Conservation (phyloP, 2,329 filamentous ascomycete genomes). For the Ascochyta pisi region DNA sequence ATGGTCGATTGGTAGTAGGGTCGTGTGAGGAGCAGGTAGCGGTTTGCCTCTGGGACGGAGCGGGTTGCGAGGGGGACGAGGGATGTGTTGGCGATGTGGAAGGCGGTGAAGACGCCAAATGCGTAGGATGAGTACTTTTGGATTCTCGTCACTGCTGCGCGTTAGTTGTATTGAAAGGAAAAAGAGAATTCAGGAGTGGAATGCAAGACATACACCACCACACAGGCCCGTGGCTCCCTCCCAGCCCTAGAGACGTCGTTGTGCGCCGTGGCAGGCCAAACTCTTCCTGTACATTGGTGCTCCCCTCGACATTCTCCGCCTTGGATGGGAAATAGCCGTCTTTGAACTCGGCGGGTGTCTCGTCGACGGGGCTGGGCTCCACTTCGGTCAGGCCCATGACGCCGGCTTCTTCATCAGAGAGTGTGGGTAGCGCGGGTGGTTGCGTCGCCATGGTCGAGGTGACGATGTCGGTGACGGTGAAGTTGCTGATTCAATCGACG, state of each 20-base stretch:
- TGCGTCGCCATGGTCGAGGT: slow-evolving; percentile 14
- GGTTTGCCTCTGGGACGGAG: slow-evolving; percentile 73
- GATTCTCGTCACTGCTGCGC: slow-evolving; percentile 68
- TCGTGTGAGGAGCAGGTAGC: slow-evolving; percentile 86
- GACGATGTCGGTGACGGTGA: slow-evolving; percentile 15
- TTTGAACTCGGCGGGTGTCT: slow-evolving; percentile 57
- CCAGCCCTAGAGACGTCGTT: slow-evolving; percentile 51
- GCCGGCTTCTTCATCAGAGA: slow-evolving; percentile 52
- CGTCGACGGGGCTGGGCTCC: slow-evolving; percentile 81
- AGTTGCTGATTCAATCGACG: slow-evolving; percentile 39
- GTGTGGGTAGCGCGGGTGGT: slow-evolving; percentile 7
- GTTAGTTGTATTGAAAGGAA: neutral
- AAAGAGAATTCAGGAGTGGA: neutral
- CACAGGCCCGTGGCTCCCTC: slow-evolving; percentile 72
- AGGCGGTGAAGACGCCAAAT: slow-evolving; percentile 52
- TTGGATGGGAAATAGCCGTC: slow-evolving; percentile 55
- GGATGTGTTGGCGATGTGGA: slow-evolving; percentile 57
- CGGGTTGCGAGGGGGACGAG: slow-evolving; percentile 43
- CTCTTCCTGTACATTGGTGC: neutral
- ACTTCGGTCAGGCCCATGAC: slow-evolving; percentile 75
- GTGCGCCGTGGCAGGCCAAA: slow-evolving; percentile 6
- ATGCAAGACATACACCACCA: slow-evolving; percentile 71
- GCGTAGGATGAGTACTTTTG: slow-evolving; percentile 88
- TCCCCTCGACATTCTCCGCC: too few relatives aligned
- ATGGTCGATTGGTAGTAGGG: slow-evolving; percentile 86